A percentile compares a stretch with the other conserved stretches of the same genome.
These are phyloP conservation scores for Pythium brachiatum DNA, from an alignment of 352 stramenopile species.

Conservation along the genomic window DNA sequence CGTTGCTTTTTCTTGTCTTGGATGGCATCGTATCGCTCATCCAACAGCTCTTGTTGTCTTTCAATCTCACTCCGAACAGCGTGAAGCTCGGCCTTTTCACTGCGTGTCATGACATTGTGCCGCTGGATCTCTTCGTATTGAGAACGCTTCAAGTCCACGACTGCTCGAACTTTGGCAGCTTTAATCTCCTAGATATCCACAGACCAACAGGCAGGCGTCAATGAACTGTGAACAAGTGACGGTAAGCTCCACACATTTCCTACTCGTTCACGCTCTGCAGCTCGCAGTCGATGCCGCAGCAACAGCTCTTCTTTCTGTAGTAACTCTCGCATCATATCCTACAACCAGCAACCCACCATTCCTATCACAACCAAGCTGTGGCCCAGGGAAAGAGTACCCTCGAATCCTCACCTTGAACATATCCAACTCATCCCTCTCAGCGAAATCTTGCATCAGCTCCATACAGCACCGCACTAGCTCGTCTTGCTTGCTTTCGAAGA, in stretches of 20 bases:
- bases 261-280: constrained; percentile 17
- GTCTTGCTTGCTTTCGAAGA: constrained; percentile 23
- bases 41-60: constrained; percentile 16
- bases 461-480: constrained; percentile 20
- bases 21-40: constrained; percentile 6
- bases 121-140: constrained; percentile 23
- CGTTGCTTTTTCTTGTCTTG: constrained; percentile 21
- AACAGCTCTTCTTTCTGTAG: constrained; percentile 17
- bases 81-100: constrained; percentile 6
- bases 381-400: neutral
- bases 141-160: constrained; percentile 13
- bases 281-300: constrained; percentile 19
- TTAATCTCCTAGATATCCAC: constrained; percentile 8
- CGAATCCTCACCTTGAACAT: constrained; percentile 16
- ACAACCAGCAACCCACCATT: neutral
- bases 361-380: neutral
- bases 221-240: neutral
- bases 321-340: constrained; percentile 16
- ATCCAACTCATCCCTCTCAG: constrained; percentile 14
- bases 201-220: neutral
- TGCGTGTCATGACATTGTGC: neutral
- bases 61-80: constrained; percentile 11
- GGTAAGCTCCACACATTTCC: no score
- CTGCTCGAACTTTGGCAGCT: constrained; percentile 6
- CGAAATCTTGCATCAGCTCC: constrained; percentile 14